These are phyloP conservation scores for Rhizodiscina lignyota DNA, from an alignment of 495 filamentous ascomycete species.

Conservation along the genomic window DNA sequence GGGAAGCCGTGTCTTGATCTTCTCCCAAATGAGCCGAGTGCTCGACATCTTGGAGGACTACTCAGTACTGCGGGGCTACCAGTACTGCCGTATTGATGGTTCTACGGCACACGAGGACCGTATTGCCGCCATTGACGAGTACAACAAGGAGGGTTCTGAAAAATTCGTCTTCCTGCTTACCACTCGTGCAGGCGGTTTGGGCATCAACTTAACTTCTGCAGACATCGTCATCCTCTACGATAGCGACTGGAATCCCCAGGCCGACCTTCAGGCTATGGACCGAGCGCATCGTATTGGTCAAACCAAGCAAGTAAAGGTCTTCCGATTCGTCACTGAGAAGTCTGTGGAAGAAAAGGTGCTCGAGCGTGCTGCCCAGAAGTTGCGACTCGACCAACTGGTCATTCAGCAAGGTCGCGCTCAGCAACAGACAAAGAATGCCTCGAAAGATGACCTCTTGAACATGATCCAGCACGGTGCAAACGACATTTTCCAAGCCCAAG, in stretches of 20 bases:
- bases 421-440: conserved; percentile 68
- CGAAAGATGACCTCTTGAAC: conserved; percentile 85
- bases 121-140: conserved; percentile 94
- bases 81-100: conserved; percentile 97
- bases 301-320: conserved; percentile 94
- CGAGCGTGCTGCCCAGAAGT: conserved; percentile 91
- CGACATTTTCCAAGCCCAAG: conserved; percentile 63
- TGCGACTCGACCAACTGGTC: conserved; percentile 95
- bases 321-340: conserved; percentile 91
- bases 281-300: conserved; percentile 96
- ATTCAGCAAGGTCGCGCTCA: conserved; percentile 96
- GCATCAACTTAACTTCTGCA: conserved; percentile 90
- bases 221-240: conserved; percentile 98
- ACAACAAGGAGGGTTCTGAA: conserved; percentile 88
- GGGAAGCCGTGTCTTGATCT: conserved; percentile 88
- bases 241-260: conserved; percentile 98
- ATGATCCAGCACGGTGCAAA: conserved; percentile 99
- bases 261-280: conserved; percentile 97
- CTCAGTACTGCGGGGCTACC: conserved; percentile 82
- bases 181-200: conserved; percentile 89
- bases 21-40: conserved; percentile 97
- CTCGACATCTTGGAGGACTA: conserved; percentile 97
- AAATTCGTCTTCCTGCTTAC: conserved; percentile 98
- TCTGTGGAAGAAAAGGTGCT: conserved; percentile 98
- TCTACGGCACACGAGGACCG: conserved; percentile 95